Percentiles rank a stretch among this genome's conserved stretches.
These are phyloP conservation scores for Tephrocybe sp. DNA, from an alignment of 768 basidiomycete species.

Conservation along the genomic window DNA sequence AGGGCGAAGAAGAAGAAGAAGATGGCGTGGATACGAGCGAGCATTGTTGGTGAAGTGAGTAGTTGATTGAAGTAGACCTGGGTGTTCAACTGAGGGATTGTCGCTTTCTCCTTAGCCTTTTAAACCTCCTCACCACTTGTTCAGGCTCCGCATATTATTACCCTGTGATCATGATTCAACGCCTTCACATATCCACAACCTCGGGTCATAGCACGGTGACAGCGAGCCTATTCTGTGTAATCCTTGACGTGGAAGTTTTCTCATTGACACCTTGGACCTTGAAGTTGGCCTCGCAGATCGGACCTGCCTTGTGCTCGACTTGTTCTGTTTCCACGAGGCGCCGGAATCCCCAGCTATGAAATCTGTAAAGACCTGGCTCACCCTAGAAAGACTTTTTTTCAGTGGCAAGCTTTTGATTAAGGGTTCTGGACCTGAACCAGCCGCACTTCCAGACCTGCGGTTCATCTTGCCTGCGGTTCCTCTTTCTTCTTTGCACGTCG, in stretches of 20 bases:
- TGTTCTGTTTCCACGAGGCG: background rate
- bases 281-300: background rate
- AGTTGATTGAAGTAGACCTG: background rate
- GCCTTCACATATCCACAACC: too few relatives aligned
- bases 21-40: slow-evolving; percentile 12
- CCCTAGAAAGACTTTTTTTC: background rate
- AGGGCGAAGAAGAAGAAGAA: slow-evolving; percentile 9
- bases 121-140: background rate
- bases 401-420: background rate
- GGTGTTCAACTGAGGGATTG: slow-evolving; percentile 1
- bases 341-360: background rate
- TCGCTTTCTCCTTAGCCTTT: background rate
- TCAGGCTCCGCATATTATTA: background rate
- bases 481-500: background rate
- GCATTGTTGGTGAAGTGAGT: slow-evolving; percentile 5
- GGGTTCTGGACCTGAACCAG: background rate
- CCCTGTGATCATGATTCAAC: background rate
- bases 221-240: background rate
- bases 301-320: background rate
- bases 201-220: background rate
- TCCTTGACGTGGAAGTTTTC: background rate
- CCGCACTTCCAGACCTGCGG: background rate
- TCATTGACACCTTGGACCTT: background rate
- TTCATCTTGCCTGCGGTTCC: too few relatives aligned
- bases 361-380: background rate